Evolutionary conservation across 2,329 filamentous ascomycete genomes (phyloP), one percentile per base, ranked within the genome.

Genomic region (Fusarium armeniacum): DNA sequence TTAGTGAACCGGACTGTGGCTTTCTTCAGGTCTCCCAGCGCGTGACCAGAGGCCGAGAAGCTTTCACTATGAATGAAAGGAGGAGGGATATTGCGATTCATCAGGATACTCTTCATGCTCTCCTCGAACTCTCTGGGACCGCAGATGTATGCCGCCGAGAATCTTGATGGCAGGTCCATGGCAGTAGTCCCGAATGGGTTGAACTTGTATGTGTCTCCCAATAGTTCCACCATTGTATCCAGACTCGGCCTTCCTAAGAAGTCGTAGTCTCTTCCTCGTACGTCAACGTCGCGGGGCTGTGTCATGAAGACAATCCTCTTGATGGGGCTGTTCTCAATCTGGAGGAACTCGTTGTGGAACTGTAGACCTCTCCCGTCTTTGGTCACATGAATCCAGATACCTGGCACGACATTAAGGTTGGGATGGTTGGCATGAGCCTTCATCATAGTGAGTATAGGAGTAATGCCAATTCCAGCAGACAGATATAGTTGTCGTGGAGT

Each of bases 401-500:
- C 56, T 18, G 56, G 40, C 2, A 56, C 38, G 4, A 13, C 26
- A 8, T 11, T 28, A 32, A 59, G 56, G 26, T 44, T 56, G 5
- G 56, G 56, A 24, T 59, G 56, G 5, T 24, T 38, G 16, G 50
- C 40, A 20, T 59, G 56, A 2, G 50, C 56, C 13, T 59, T 59
- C 8, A 59, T 40, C 56, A 59, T 59, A 12, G 56, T 11, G 15
- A 59, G 40, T 22, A 59, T 56, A 4, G 56, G 56, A 4, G 56
- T 59, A 20, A 45, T 36, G 1, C 56, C 56, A 10, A 59, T 56
- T 3, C 56, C 56, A 30, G 56, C 56, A 10, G 56, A 59, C 2
- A 59, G 8, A 7, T 59, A 59, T 12, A 59, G 30, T 15, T 59
- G 56, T 13, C 50, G 56, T 22, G 49, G 56, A 4, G 26, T 36